Evolutionary conservation across 2,329 filamentous ascomycete genomes (phyloP).

Genomic region (Kalmusia sp.): DNA sequence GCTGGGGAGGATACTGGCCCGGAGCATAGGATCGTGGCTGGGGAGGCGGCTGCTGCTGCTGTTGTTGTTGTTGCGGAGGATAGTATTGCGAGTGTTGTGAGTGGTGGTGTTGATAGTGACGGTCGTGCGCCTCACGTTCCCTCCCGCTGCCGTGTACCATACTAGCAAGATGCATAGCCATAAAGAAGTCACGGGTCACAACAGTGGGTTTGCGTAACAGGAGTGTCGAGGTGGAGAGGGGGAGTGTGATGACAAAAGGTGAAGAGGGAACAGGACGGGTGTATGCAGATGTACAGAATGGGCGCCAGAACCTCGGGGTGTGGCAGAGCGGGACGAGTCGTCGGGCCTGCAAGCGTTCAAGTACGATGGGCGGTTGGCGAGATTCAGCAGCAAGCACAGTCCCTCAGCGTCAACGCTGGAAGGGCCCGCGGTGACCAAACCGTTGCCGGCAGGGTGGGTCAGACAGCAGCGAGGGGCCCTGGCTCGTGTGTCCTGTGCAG

Average conservation of each 20-base stretch:
- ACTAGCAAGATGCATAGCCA: constrained; percentile 53
- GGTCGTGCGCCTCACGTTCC: constrained; percentile 45
- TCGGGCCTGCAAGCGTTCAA: constrained; percentile 43
- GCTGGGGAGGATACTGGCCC: constrained; percentile 22
- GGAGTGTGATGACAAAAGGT: constrained; percentile 34
- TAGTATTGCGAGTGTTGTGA: constrained; percentile 35
- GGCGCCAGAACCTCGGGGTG: constrained; percentile 44
- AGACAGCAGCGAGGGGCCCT: constrained; percentile 43
- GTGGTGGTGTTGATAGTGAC: constrained; percentile 41
- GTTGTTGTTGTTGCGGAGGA: constrained; percentile 28
- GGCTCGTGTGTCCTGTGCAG: constrained; percentile 36
- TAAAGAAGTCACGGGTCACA: constrained; percentile 42
- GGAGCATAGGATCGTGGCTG: constrained; percentile 36
- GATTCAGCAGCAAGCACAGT: constrained; percentile 39
- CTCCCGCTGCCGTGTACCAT: constrained; percentile 53
- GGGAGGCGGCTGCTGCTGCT: constrained; percentile 49
- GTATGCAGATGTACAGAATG: constrained; percentile 20
- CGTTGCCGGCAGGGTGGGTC: constrained; percentile 48
- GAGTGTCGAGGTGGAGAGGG: constrained; percentile 17
- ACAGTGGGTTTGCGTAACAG: constrained; percentile 42
- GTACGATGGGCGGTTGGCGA: constrained; percentile 44
- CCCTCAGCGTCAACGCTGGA: constrained; percentile 39
- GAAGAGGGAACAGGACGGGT: constrained; percentile 34
- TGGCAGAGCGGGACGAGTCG: constrained; percentile 31
- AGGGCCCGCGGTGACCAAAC: constrained; percentile 40